phyloP scores from a whole-genome alignment of 495 filamentous ascomycete species.

The Aspergillus affinis region DNA sequence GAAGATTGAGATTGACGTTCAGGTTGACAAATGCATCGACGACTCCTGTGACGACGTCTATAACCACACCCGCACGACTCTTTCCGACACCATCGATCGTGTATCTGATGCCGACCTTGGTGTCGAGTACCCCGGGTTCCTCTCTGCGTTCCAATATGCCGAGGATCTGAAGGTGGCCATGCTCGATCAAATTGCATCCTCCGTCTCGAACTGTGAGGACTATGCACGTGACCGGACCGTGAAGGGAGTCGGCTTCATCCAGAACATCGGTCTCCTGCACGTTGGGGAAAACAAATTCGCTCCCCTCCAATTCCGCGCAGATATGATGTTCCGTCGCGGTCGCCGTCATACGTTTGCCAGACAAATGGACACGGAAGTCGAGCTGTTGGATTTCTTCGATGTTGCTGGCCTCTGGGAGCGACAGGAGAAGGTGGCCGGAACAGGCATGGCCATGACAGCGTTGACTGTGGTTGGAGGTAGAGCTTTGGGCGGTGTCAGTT shows the following conservation, averaged over 20 bases:
- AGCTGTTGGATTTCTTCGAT: slow-evolving; percentile 93
- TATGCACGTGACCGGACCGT: slow-evolving; percentile 77
- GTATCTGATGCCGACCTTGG: slow-evolving; percentile 77
- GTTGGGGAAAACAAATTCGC: slow-evolving; percentile 78
- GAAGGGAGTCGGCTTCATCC: slow-evolving; percentile 81
- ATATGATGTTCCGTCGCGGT: slow-evolving; percentile 83
- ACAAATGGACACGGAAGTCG: slow-evolving; percentile 82
- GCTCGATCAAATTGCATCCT: slow-evolving; percentile 77
- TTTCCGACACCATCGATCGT: slow-evolving; percentile 67
- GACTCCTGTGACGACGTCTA: slow-evolving; percentile 82
- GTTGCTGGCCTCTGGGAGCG: slow-evolving; percentile 75
- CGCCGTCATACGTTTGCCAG: slow-evolving; percentile 76
- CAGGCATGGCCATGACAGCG: slow-evolving; percentile 89
- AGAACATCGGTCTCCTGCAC: slow-evolving; percentile 82
- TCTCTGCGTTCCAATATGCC: slow-evolving; percentile 85
- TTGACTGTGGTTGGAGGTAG: slow-evolving; percentile 82
- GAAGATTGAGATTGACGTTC: slow-evolving; percentile 75
- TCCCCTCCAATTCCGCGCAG: slow-evolving; percentile 79
- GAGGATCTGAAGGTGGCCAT: slow-evolving; percentile 91
- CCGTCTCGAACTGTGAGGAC: slow-evolving; percentile 78
- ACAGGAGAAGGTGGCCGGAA: slow-evolving; percentile 91
- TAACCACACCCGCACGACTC: slow-evolving; percentile 69
- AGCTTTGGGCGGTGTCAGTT: slow-evolving; percentile 77
- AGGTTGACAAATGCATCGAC: slow-evolving; percentile 80
- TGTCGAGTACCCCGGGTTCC: slow-evolving; percentile 81